These are phyloP conservation scores for Beauveria brongniartii DNA, from an alignment of 2,329 filamentous ascomycete genomes.

Conservation along the genomic window DNA sequence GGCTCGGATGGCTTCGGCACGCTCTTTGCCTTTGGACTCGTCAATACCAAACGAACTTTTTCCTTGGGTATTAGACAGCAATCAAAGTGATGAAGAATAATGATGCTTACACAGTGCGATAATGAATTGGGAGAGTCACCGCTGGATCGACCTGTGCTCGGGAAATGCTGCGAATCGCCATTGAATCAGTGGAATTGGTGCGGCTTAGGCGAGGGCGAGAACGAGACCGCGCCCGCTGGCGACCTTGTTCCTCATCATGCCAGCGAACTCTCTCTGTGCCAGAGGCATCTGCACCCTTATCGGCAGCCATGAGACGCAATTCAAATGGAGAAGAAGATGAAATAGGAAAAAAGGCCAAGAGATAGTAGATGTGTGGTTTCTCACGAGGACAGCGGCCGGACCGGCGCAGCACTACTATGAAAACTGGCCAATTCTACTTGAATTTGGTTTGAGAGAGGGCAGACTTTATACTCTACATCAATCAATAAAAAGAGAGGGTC, in stretches of 20 bases:
- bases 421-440: neutral
- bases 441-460: neutral
- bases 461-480: neutral
- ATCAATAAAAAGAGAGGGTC: neutral
- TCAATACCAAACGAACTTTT: conserved; percentile 47
- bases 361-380: neutral
- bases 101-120: conserved; percentile 41
- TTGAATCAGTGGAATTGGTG: conserved; percentile 26
- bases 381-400: neutral
- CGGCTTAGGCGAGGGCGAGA: conserved; percentile 17
- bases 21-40: conserved; percentile 41
- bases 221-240: conserved; percentile 14
- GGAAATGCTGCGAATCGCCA: conserved; percentile 34
- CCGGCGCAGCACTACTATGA: neutral
- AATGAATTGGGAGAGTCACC: conserved; percentile 40
- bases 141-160: conserved; percentile 19
- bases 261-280: conserved; percentile 26
- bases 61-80: conserved; percentile 2
- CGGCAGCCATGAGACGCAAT: neutral
- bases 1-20: conserved; percentile 29
- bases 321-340: neutral
- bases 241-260: conserved; percentile 28
- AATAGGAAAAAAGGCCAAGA: neutral
- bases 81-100: neutral
- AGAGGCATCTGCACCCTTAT: conserved; percentile 11